Conservation (phyloP, 1,284 basidiomycete species). For the Cutaneotrichosporon cavernicola region DNA sequence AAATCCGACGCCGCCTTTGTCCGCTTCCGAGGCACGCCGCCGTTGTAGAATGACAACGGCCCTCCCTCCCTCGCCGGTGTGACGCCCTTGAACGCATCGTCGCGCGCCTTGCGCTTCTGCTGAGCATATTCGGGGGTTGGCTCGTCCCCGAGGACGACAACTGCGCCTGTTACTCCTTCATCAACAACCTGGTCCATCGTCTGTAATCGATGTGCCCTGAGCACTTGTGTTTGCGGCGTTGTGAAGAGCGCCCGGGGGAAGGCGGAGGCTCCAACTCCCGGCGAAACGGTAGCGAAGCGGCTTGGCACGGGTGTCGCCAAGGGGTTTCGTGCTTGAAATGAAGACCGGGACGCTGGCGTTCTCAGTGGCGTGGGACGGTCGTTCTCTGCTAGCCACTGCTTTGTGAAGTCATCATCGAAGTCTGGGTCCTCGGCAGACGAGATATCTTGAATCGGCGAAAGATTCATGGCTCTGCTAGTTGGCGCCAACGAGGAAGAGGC, state of each 20-base stretch:
- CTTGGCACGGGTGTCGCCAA: neutral
- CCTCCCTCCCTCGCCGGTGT: conserved; percentile 29
- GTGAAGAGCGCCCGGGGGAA: neutral
- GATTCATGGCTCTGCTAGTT: neutral
- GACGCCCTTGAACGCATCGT: conserved; percentile 36
- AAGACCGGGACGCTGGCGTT: neutral
- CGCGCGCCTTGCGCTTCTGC: conserved; percentile 32
- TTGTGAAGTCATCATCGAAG: neutral
- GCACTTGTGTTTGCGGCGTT: neutral
- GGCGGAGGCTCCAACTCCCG: neutral
- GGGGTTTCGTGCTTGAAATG: neutral
- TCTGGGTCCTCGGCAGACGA: neutral
- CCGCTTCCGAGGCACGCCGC: conserved; percentile 9
- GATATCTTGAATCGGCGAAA: neutral
- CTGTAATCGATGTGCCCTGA: neutral
- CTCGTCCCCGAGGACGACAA: conserved; percentile 11
- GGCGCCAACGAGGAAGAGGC: neutral
- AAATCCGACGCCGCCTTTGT: conserved; percentile 2
- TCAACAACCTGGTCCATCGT: conserved; percentile 24
- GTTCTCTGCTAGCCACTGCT: neutral
- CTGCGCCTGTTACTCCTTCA: conserved; percentile 20
- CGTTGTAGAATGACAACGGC: conserved; percentile 37
- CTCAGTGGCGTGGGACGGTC: neutral
- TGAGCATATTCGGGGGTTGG: conserved; percentile 22
- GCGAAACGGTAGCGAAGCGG: neutral